phyloP scores from a whole-genome alignment of 257 asterid species.

The Solanum tarijense region DNA sequence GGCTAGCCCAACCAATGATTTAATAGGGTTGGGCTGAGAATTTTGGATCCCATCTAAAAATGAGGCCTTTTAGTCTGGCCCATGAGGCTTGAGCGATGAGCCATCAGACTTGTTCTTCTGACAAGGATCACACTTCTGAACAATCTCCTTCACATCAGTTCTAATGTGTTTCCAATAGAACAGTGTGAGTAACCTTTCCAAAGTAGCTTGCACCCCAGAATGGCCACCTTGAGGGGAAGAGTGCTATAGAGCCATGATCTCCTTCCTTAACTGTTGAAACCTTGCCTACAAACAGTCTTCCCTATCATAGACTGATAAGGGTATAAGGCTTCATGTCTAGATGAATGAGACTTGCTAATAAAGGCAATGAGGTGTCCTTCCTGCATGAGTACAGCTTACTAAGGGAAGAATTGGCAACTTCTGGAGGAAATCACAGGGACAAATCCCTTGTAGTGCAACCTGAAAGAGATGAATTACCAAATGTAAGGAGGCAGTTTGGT shows the following conservation, averaged over 20 bases:
- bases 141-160: not conserved
- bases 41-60: not conserved
- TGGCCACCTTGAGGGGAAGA: not conserved
- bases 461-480: not conserved
- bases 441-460: not conserved
- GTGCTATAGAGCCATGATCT: not conserved
- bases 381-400: not conserved
- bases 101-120: not conserved
- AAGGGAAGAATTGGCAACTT: not conserved
- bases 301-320: not conserved
- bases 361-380: not conserved
- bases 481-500: not conserved
- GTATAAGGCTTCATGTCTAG: not conserved
- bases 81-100: not conserved
- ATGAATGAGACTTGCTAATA: not conserved
- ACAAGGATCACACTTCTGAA: not conserved
- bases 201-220: not conserved
- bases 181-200: not conserved
- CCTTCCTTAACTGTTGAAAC: not conserved
- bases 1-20: not conserved
- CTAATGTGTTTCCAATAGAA: not conserved
- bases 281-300: not conserved
- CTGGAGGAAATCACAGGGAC: not conserved
- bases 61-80: not conserved
- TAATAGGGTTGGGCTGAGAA: not conserved